phyloP scores from a whole-genome alignment of 192 early-diverging fungal species.

The Phycomyces nitens region DNA sequence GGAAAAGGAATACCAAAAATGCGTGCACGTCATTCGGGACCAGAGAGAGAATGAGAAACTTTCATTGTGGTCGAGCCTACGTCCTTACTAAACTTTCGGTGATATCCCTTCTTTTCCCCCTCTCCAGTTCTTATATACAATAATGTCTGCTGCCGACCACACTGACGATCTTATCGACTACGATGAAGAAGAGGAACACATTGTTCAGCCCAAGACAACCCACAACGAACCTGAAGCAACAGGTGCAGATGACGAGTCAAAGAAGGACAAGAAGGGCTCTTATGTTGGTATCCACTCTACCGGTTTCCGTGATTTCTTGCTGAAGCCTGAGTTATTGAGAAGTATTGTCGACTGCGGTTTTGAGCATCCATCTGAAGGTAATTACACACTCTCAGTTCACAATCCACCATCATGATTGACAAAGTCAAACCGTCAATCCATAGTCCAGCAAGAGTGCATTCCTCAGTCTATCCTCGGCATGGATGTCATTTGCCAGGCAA shows the following conservation, averaged over 20 bases:
- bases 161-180: slow-evolving; percentile 94
- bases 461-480: slow-evolving; percentile 95
- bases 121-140: slow-evolving; percentile 11
- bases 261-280: slow-evolving; percentile 92
- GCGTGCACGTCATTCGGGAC: too few species aligned
- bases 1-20: too few species aligned
- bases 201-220: slow-evolving; percentile 47
- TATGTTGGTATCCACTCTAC: slow-evolving; percentile 99
- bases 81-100: neutral
- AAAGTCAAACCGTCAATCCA: neutral
- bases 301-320: slow-evolving; percentile 95
- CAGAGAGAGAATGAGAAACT: neutral
- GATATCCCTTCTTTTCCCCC: slow-evolving; percentile 3
- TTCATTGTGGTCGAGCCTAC: neutral
- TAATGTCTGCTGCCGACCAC: slow-evolving; percentile 59
- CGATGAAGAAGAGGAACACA: slow-evolving; percentile 90
- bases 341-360: slow-evolving; percentile 98
- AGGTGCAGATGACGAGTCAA: slow-evolving; percentile 54
- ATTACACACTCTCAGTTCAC: neutral
- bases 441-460: slow-evolving; percentile 98
- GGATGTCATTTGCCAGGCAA: slow-evolving; percentile 98
- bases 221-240: slow-evolving; percentile 37
- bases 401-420: neutral
- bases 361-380: slow-evolving; percentile 96
- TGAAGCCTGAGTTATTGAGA: slow-evolving; percentile 93